Conservation (phyloP, 1,284 basidiomycete species). For the Malassezia sp. region DNA sequence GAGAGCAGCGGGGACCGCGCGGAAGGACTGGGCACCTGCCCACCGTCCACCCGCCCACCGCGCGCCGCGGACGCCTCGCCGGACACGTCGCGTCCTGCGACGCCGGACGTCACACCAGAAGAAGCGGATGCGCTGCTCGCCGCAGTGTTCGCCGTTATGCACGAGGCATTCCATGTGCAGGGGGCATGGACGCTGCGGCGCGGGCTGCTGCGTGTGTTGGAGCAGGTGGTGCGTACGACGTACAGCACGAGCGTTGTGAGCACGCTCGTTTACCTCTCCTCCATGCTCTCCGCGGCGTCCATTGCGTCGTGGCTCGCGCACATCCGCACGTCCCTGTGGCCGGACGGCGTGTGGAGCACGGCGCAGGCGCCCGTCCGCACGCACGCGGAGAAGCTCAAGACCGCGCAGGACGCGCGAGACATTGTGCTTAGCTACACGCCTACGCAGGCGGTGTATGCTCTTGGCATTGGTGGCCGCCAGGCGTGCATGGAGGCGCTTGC, state of each 20-base stretch:
- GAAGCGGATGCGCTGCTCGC: conserved; percentile 36
- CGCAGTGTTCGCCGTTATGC: conserved; percentile 43
- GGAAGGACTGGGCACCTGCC: too few species aligned
- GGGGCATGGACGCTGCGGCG: conserved; percentile 44
- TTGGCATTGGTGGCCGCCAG: conserved; percentile 38
- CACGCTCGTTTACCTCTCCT: conserved; percentile 32
- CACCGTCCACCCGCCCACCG: background rate
- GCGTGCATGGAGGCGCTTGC: conserved; percentile 35
- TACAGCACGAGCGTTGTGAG: conserved; percentile 37
- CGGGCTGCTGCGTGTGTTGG: conserved; percentile 44
- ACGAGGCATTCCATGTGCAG: conserved; percentile 46
- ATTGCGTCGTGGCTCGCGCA: conserved; percentile 31
- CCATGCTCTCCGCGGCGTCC: conserved; percentile 25
- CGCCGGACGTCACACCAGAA: background rate
- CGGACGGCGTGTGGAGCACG: conserved; percentile 20
- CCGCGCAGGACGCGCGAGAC: conserved; percentile 25
- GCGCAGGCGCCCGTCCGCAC: conserved; percentile 12
- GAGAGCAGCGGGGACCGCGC: too few species aligned
- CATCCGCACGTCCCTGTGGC: conserved; percentile 38
- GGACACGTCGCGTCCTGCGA: background rate
- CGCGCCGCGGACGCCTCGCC: background rate
- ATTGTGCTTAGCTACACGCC: conserved; percentile 41
- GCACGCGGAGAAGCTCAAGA: conserved; percentile 23
- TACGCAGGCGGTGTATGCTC: conserved; percentile 35
- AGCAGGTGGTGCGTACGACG: conserved; percentile 42